Evolutionary conservation across 2,329 filamentous ascomycete species (phyloP).

Genomic region (Fusarium subtropicale): DNA sequence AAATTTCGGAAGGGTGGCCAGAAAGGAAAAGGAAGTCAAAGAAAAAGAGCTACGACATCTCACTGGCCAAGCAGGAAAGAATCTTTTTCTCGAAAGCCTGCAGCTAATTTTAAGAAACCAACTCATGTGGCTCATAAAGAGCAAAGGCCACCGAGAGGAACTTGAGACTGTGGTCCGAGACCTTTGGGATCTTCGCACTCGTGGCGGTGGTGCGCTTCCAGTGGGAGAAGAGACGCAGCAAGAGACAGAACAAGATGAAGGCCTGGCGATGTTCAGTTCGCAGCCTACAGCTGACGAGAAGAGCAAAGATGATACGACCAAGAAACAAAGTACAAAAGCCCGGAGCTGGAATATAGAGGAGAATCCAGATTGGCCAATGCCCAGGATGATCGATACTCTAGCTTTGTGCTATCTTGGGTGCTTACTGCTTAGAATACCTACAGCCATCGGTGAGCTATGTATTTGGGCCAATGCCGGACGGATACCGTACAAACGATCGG

Average conservation of each 20-base stretch:
- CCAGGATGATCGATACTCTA: slow-evolving; percentile 79
- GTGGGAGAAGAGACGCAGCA: slow-evolving; percentile 40
- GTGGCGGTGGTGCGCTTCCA: slow-evolving; percentile 57
- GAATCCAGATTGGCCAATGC: slow-evolving; percentile 65
- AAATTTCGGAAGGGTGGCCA: slow-evolving; percentile 64
- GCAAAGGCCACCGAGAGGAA: slow-evolving; percentile 74
- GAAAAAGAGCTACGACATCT: slow-evolving; percentile 68
- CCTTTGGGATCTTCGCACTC: slow-evolving; percentile 81
- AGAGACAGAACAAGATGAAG: slow-evolving; percentile 41
- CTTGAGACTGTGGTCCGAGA: slow-evolving; percentile 84
- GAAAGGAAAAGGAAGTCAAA: slow-evolving; percentile 68
- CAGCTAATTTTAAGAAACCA: slow-evolving; percentile 89
- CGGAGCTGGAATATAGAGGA: slow-evolving; percentile 60
- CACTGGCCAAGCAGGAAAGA: slow-evolving; percentile 74
- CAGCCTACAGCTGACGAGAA: slow-evolving; percentile 47
- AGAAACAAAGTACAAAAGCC: slow-evolving; percentile 48
- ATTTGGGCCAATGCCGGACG: slow-evolving; percentile 75
- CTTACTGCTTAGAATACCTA: slow-evolving; percentile 78
- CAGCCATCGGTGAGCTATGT: slow-evolving; percentile 78
- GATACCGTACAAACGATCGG: slow-evolving; percentile 77
- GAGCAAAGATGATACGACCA: slow-evolving; percentile 1
- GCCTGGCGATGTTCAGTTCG: slow-evolving; percentile 55
- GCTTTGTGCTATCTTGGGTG: slow-evolving; percentile 83
- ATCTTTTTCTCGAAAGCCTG: slow-evolving; percentile 84
- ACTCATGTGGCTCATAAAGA: slow-evolving; percentile 75